These are phyloP conservation scores for Microcera coccophila DNA, from an alignment of 2,329 filamentous ascomycete genomes.

Conservation along the genomic window DNA sequence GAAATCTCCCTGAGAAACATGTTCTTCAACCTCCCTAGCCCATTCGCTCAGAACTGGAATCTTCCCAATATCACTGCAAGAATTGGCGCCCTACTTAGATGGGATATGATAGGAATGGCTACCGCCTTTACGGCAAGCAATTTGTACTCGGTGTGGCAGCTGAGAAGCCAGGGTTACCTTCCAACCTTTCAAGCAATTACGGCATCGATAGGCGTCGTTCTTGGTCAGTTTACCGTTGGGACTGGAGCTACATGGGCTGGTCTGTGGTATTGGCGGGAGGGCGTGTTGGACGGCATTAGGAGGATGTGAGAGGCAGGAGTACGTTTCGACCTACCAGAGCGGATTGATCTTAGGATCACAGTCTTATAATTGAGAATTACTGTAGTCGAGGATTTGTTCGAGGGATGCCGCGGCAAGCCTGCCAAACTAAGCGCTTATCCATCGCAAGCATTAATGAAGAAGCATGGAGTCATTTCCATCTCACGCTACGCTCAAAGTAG, in stretches of 20 bases:
- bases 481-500: too few species aligned
- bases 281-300: slow-evolving; percentile 3
- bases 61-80: slow-evolving; percentile 2
- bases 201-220: neutral
- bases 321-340: too few species aligned
- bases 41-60: too few species aligned
- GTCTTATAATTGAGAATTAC: too few species aligned
- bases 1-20: slow-evolving; percentile 1
- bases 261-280: slow-evolving; percentile 14
- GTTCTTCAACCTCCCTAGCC: too few species aligned
- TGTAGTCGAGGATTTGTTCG: too few species aligned
- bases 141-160: slow-evolving; percentile 8
- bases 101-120: slow-evolving; percentile 8
- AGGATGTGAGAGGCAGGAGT: too few species aligned
- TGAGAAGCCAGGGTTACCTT: slow-evolving; percentile 9
- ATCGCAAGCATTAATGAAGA: too few species aligned
- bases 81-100: slow-evolving; percentile 3
- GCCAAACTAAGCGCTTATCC: too few species aligned
- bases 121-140: slow-evolving; percentile 8
- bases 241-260: slow-evolving; percentile 10
- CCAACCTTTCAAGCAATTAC: neutral
- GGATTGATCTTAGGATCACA: too few species aligned
- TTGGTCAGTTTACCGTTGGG: slow-evolving; percentile 2
- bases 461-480: too few species aligned
- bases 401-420: too few species aligned